phyloP scores from a whole-genome alignment of 1,284 basidiomycete genomes.

The Leccinum subfulvum region DNA sequence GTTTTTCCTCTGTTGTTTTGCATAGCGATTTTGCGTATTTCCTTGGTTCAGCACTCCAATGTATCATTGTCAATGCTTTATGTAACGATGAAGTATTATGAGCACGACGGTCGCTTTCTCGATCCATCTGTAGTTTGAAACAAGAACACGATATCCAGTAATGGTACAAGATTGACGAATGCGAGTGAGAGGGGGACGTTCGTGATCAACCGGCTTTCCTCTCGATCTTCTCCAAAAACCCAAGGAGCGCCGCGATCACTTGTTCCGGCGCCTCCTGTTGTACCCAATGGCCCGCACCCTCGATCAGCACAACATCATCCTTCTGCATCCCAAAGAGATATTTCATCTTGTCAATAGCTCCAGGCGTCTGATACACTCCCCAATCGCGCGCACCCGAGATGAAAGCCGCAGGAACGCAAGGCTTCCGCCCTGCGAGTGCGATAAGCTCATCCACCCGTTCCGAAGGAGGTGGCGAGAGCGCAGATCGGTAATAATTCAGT shows the following conservation, averaged over 20 bases:
- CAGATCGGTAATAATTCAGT: slow-evolving; percentile 52
- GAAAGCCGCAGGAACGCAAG: slow-evolving; percentile 54
- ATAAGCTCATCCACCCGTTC: slow-evolving; percentile 18
- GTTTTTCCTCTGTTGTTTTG: slow-evolving; percentile 26
- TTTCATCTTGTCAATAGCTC: slow-evolving; percentile 46
- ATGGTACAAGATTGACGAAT: background rate
- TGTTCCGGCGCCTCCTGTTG: slow-evolving; percentile 49
- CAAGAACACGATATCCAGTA: background rate
- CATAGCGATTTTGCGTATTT: slow-evolving; percentile 19
- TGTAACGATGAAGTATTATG: slow-evolving; percentile 21
- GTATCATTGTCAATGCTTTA: slow-evolving; percentile 26
- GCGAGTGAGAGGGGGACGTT: background rate
- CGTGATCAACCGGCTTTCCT: background rate
- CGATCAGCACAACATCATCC: slow-evolving; percentile 51
- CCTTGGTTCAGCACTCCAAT: slow-evolving; percentile 23
- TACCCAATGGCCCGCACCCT: slow-evolving; percentile 62
- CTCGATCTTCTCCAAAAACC: slow-evolving; percentile 21
- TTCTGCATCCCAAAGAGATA: slow-evolving; percentile 31
- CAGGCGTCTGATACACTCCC: slow-evolving; percentile 57
- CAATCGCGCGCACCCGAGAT: slow-evolving; percentile 55
- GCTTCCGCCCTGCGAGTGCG: slow-evolving; percentile 31
- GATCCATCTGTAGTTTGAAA: slow-evolving; percentile 20
- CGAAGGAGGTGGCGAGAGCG: slow-evolving; percentile 30
- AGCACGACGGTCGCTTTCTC: slow-evolving; percentile 13
- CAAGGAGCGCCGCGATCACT: slow-evolving; percentile 23